Conservation (phyloP, 2,329 filamentous ascomycete species). For the Raffaelea arxii region DNA sequence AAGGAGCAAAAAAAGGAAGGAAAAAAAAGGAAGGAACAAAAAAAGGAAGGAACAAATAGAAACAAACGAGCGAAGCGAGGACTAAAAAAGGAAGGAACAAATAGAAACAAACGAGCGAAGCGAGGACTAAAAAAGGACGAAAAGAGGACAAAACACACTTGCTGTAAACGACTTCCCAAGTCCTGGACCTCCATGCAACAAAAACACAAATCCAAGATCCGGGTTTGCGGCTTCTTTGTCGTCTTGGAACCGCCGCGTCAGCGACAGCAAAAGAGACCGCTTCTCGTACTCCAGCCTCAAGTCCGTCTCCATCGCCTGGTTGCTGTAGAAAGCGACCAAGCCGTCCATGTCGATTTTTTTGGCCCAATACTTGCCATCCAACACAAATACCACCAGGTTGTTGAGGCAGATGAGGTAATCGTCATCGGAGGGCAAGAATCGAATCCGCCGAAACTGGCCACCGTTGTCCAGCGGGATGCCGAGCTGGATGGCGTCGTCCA, state of each 20-base stretch:
- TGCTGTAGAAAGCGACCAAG: slow-evolving; percentile 2
- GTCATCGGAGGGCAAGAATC: too few species aligned
- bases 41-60: neutral
- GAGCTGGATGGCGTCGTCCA: too few species aligned
- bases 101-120: too few species aligned
- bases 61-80: neutral
- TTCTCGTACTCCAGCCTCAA: slow-evolving; percentile 3
- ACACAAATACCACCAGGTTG: slow-evolving; percentile 3
- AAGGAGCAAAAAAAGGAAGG: neutral
- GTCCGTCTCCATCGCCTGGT: slow-evolving; percentile 3
- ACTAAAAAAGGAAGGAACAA: too few species aligned
- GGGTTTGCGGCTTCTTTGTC: slow-evolving; percentile 3
- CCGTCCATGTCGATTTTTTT: slow-evolving; percentile 1
- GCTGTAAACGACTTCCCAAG: slow-evolving; percentile 4
- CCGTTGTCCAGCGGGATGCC: too few species aligned
- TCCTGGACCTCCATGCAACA: slow-evolving; percentile 4
- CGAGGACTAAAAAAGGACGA: too few species aligned
- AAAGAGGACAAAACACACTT: neutral
- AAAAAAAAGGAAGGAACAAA: neutral
- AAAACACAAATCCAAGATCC: slow-evolving; percentile 2
- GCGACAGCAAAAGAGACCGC: slow-evolving; percentile 1
- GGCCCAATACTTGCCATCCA: slow-evolving; percentile 4
- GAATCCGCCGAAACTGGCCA: slow-evolving; percentile 1
- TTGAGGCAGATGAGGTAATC: slow-evolving; percentile 3
- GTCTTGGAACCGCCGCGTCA: slow-evolving; percentile 3